phyloP scores from a whole-genome alignment of 768 basidiomycete species.

The Hebeloma cylindrosporum region DNA sequence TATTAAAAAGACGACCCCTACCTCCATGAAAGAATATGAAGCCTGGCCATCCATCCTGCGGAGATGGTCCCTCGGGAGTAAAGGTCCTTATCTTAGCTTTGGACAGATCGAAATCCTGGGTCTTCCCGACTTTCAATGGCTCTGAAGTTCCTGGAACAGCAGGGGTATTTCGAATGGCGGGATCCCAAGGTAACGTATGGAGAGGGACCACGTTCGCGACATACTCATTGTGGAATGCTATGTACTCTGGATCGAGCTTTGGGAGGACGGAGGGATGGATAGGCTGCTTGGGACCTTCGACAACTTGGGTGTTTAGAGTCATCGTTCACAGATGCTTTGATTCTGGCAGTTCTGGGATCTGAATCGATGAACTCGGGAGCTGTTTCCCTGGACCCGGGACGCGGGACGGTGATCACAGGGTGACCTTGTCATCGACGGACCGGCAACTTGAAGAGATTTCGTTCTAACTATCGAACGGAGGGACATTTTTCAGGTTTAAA shows the following conservation, averaged over 20 bases:
- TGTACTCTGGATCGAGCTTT: slow-evolving; percentile 66
- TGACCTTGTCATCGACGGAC: too few species aligned
- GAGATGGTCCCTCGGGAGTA: slow-evolving; percentile 54
- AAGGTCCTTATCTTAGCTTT: slow-evolving; percentile 61
- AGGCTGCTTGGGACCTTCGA: slow-evolving; percentile 46
- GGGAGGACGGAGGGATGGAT: slow-evolving; percentile 61
- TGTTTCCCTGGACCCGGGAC: too few species aligned
- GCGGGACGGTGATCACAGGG: too few species aligned
- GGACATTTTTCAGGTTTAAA: too few species aligned
- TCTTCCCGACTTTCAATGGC: slow-evolving; percentile 55
- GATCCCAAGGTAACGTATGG: slow-evolving; percentile 64
- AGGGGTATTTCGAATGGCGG: slow-evolving; percentile 50
- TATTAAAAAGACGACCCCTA: slow-evolving; percentile 23
- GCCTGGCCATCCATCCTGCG: slow-evolving; percentile 64
- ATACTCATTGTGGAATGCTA: slow-evolving; percentile 55
- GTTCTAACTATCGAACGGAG: too few species aligned
- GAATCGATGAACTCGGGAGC: too few species aligned
- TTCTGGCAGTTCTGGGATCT: too few species aligned
- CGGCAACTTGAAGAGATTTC: too few species aligned
- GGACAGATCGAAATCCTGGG: slow-evolving; percentile 51
- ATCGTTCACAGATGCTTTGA: too few species aligned
- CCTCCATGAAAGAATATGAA: slow-evolving; percentile 79
- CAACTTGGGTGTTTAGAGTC: too few species aligned
- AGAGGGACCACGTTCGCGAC: slow-evolving; percentile 47
- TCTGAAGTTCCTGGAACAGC: slow-evolving; percentile 57